A percentile compares a stretch with the other conserved stretches of the same genome.
phyloP scores from a whole-genome alignment of 768 basidiomycete genomes.

The Termitomyces titanicus region DNA sequence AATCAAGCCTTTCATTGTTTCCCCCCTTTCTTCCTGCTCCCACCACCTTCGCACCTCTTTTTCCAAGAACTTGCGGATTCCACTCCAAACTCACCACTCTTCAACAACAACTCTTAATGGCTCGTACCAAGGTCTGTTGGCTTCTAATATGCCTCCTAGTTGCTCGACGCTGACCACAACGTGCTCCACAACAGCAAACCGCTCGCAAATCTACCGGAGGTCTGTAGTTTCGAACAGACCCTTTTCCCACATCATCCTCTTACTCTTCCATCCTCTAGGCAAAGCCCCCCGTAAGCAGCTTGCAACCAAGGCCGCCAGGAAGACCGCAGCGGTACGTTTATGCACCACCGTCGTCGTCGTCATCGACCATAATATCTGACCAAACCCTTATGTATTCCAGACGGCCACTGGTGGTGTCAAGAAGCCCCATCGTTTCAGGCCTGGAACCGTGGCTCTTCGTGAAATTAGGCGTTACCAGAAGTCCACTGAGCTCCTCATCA shows the following conservation, averaged over 20 bases:
- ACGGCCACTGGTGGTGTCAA: constrained; percentile 95
- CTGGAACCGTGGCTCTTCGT: constrained; percentile 98
- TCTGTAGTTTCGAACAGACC: constrained; percentile 31
- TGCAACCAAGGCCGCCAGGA: constrained; percentile 93
- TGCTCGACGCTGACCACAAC: constrained; percentile 23
- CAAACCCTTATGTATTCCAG: constrained; percentile 26
- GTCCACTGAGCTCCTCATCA: constrained; percentile 97
- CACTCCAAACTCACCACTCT: constrained; percentile 20
- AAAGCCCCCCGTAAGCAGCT: constrained; percentile 93
- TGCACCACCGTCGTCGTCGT: constrained; percentile 21
- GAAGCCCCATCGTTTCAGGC: constrained; percentile 98
- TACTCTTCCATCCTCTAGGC: constrained; percentile 40
- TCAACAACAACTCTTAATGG: constrained; percentile 47
- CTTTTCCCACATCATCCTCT: constrained; percentile 13
- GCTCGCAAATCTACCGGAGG: constrained; percentile 99
- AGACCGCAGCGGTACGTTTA: constrained; percentile 68
- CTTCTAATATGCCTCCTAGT: constrained; percentile 6
- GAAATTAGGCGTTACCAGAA: constrained; percentile 99
- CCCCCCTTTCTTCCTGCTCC: constrained; percentile 34
- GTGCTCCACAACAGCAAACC: constrained; percentile 72
- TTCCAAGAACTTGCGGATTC: constrained; percentile 21
- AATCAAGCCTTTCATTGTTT: constrained; percentile 27
- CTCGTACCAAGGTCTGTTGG: constrained; percentile 75
- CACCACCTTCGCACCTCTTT: constrained; percentile 27
- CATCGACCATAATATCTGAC: constrained; percentile 21